Evolutionary conservation across 2,329 filamentous ascomycete genomes (phyloP), one percentile per base, ranked within the genome.

Genomic region (Aspergillus sergii): DNA sequence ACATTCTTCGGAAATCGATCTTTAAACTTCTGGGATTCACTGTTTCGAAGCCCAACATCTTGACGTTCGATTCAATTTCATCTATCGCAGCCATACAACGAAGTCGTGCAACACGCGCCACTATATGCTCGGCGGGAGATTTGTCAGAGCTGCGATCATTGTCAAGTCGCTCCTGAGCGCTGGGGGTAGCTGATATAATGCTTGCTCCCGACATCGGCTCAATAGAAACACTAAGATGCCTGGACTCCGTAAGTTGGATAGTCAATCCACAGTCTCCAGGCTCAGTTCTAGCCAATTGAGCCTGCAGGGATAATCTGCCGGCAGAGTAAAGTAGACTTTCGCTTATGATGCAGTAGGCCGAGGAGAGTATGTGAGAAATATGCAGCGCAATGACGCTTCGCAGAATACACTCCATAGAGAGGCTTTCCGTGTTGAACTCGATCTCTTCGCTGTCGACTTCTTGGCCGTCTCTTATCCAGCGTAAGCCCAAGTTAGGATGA

Each of bases 401-500:
- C 50, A 99, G 79, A 3, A 97, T 85, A 6, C 80, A 75, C 73
- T 97, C 92, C 57, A 91, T 85, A 3, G 91, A 95, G 26, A 98
- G 83, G 14, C 85, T 81, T 48, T 86, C 80, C 53, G 85, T 80
- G 72, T 96, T 86, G 39, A 97, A 83, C 2, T 84, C 75, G 32
- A 97, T 83, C n/a, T 87, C 79, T n/a, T 82, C 80, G 61, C 90
- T 86, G 65, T 86, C 85, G 46, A 93, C 87, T 74, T 94, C 91
- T 69, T 90, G 89, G 66, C 89, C 89, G 72, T 94, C 89, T 62
- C 92, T 88, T 76, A 96, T 93, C 94, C 95, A 99, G 67, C 92
- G 89, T 61, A 83, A 62, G 30, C 75, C 75, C 45, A 83, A 69
- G 61, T 69, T 72, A 10, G 81, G 73, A 19, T 74, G 64, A 28